Evolutionary conservation across 805 yeast genomes (phyloP), one percentile per base, ranked within the genome.

Genomic region (Pichia heedii): DNA sequence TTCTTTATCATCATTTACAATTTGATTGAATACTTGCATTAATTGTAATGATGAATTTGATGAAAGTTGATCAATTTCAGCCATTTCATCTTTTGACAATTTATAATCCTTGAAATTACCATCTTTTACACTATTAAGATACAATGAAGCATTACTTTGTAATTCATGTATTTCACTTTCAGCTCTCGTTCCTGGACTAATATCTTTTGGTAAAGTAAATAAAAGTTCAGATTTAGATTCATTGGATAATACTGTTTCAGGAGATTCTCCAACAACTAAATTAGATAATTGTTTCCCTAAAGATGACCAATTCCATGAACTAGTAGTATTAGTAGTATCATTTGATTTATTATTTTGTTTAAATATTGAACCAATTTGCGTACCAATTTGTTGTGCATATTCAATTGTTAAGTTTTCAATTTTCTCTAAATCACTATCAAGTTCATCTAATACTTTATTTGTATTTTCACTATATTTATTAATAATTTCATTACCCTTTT

Each of bases 381-480:
- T 59, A n/a, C 85, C 74, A 44, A 83, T 67, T 54, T 71, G 76
- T 34, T 65, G 59, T 16, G 78, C 76, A 53, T 74, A 78, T n/a
- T 67, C 66, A 1, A 81, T 74, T 0, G 95, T 89, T 27, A 71
- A 62, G 41, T 72, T 74, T 58, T 89, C 96, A 8, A 86, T 79
- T 42, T 69, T 68, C 52, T 84, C 95, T 37, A 89, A 67, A 51
- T 79, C 81, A 50, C 74, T 65, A 59, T 88, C 97, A 47, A 89
- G 69, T 8, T 76, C 73, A 49, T 85, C 89, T 40, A 88, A 66
- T 41, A 74, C 76, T 37, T 70, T 71, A 51, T 83, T 86, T 8
- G 88, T 79, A 49, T 68, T 62, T 37, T 58, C 59, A 32, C 58
- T 61, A 30, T 62, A 44, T 34, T 54, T 50, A 32, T 53, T 46